These are phyloP conservation scores for Fistulifera solaris DNA, from an alignment of 108 stramenopile genomes.

Conservation along the genomic window DNA sequence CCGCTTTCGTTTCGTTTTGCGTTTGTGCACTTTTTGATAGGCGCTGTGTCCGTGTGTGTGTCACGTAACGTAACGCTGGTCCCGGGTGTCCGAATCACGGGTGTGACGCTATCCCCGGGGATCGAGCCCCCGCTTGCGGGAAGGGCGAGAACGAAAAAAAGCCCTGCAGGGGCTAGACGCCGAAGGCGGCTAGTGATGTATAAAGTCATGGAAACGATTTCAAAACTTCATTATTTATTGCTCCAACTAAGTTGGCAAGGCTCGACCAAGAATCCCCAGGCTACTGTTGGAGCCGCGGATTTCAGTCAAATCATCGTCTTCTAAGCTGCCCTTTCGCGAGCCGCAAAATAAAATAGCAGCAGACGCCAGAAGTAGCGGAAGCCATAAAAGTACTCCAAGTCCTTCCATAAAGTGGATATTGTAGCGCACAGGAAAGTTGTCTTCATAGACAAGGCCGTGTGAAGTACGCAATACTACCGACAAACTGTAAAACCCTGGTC, in stretches of 20 bases:
- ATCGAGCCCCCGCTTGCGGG: no score
- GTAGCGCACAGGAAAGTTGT: slow-evolving; percentile 69
- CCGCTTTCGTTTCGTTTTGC: no score
- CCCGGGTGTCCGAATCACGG: no score
- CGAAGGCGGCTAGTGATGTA: no score
- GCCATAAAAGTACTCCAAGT: slow-evolving; percentile 51
- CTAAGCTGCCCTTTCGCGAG: slow-evolving; percentile 38
- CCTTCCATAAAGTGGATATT: slow-evolving; percentile 78
- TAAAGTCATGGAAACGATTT: no score
- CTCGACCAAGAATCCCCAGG: slow-evolving; percentile 6
- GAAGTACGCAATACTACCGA: slow-evolving; percentile 44
- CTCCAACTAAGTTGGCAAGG: background rate
- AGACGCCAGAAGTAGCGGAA: slow-evolving; percentile 41
- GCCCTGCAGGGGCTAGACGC: no score
- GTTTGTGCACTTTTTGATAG: no score
- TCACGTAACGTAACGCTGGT: no score
- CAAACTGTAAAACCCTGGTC: slow-evolving; percentile 65
- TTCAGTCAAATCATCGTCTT: slow-evolving; percentile 34
- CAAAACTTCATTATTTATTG: background rate
- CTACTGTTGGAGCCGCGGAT: background rate
- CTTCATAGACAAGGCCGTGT: slow-evolving; percentile 74
- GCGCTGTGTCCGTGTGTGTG: no score
- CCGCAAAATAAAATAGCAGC: slow-evolving; percentile 24
- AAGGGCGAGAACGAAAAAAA: no score
- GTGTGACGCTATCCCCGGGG: no score